Evolutionary conservation across 108 stramenopile species (phyloP), one percentile per base, ranked within the genome.

Genomic region (Seminavis robusta): DNA sequence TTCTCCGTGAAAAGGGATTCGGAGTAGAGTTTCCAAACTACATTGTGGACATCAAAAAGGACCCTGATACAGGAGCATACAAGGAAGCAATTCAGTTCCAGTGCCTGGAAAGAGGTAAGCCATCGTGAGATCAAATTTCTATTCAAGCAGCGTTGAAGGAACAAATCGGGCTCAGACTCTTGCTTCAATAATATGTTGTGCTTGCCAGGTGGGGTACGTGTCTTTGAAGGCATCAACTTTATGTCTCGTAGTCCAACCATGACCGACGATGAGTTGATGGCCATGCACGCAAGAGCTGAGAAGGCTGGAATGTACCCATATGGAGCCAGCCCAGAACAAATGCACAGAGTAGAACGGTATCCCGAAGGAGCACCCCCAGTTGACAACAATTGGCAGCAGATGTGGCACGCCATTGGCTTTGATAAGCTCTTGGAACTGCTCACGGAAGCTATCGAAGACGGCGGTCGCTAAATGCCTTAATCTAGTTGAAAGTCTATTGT

Each of bases 151-250:
- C n/a, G n/a, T n/a, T n/a, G n/a, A n/a, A n/a, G n/a, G n/a, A n/a
- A n/a, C n/a, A n/a, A n/a, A n/a, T n/a, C n/a, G n/a, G n/a, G n/a
- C n/a, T n/a, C n/a, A n/a, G n/a, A n/a, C n/a, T n/a, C n/a, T n/a
- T n/a, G n/a, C n/a, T n/a, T n/a, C n/a, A n/a, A n/a, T n/a, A n/a
- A n/a, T n/a, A n/a, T n/a, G n/a, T n/a, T n/a, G n/a, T n/a, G n/a
- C n/a, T n/a, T n/a, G n/a, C n/a, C n/a, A n/a, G 90, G 94, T 21
- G 90, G 89, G 10, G 90, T 94, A 15, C 83, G 94, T n/a, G 94
- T 94, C n/a, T 94, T 94, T 69, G 94, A 94, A 71, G 94, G 94
- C 8, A 94, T 94, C 49, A 94, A 94, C 51, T 94, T 94, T 61
- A 86, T 94, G 86, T 86, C 83, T 28, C 74, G 94, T 45, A 86